phyloP scores from a whole-genome alignment of 1,284 basidiomycete genomes.

The Cryptococcus amylolentus region DNA sequence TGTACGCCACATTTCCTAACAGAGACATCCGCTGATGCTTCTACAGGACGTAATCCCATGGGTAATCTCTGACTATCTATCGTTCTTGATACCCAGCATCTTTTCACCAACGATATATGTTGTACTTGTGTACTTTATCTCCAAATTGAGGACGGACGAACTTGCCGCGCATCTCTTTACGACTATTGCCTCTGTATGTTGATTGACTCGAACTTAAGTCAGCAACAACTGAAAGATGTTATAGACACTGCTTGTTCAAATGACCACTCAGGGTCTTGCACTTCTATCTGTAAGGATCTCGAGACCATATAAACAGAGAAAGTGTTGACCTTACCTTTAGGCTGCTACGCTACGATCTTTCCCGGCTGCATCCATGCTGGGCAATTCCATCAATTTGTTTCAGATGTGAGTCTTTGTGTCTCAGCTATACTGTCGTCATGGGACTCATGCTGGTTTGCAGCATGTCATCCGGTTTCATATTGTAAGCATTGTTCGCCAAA shows the following conservation, averaged over 20 bases:
- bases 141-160: slow-evolving; percentile 45
- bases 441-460: slow-evolving; percentile 4
- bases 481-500: slow-evolving; percentile 17
- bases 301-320: not conserved
- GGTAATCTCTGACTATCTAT: slow-evolving; percentile 46
- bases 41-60: slow-evolving; percentile 48
- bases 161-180: slow-evolving; percentile 49
- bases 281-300: slow-evolving; percentile 37
- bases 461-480: slow-evolving; percentile 41
- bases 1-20: slow-evolving; percentile 12
- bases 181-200: slow-evolving; percentile 45
- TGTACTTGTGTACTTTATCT: slow-evolving; percentile 48
- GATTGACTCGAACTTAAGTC: not conserved
- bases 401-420: slow-evolving; percentile 21
- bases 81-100: slow-evolving; percentile 44
- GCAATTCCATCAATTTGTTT: slow-evolving; percentile 43
- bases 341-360: slow-evolving; percentile 47
- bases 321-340: slow-evolving; percentile 6
- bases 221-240: not conserved
- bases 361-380: slow-evolving; percentile 45
- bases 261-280: slow-evolving; percentile 49
- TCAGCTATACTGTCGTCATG: not conserved
- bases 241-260: slow-evolving; percentile 48
- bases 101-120: slow-evolving; percentile 46
- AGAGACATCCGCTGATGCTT: not conserved